These are phyloP conservation scores for Licmophora abbreviata DNA, from an alignment of 108 stramenopile genomes.

Conservation along the genomic window DNA sequence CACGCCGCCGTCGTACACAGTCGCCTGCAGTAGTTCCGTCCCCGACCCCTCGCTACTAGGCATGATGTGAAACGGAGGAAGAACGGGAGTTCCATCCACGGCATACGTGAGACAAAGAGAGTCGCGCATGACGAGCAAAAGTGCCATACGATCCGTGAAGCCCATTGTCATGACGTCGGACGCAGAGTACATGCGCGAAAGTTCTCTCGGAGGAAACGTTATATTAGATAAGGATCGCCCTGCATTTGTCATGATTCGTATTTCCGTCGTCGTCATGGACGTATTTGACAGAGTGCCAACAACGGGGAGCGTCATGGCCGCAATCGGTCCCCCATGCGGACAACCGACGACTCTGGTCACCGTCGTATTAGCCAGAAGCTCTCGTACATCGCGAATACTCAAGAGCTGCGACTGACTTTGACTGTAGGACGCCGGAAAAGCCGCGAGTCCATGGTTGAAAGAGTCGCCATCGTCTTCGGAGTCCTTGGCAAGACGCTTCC, in stretches of 20 bases:
- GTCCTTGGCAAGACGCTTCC: slow-evolving; percentile 20
- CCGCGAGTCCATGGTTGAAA: slow-evolving; percentile 27
- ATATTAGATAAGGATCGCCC: slow-evolving; percentile 41
- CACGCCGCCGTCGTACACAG: slow-evolving; percentile 65
- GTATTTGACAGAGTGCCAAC: slow-evolving; percentile 17
- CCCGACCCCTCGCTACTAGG: slow-evolving; percentile 24
- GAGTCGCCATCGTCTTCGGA: neutral
- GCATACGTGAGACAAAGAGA: slow-evolving; percentile 67
- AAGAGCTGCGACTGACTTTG: no score
- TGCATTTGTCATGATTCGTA: slow-evolving; percentile 65
- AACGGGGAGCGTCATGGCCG: slow-evolving; percentile 54
- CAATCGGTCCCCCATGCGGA: slow-evolving; percentile 81
- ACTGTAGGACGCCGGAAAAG: slow-evolving; percentile 18
- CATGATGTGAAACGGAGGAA: slow-evolving; percentile 68
- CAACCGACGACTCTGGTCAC: slow-evolving; percentile 65
- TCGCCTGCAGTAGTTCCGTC: slow-evolving; percentile 48
- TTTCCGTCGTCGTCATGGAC: slow-evolving; percentile 38
- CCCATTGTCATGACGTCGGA: slow-evolving; percentile 67
- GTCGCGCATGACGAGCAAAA: slow-evolving; percentile 64
- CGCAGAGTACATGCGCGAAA: slow-evolving; percentile 6
- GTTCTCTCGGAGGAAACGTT: slow-evolving; percentile 44
- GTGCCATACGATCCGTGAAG: slow-evolving; percentile 52
- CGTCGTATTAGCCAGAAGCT: slow-evolving; percentile 54
- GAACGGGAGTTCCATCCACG: slow-evolving; percentile 35
- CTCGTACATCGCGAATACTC: slow-evolving; percentile 33